Evolutionary conservation across 257 asterid species (phyloP), one percentile per base, ranked within the genome.

Genomic region (Leptodermis oblonga): DNA sequence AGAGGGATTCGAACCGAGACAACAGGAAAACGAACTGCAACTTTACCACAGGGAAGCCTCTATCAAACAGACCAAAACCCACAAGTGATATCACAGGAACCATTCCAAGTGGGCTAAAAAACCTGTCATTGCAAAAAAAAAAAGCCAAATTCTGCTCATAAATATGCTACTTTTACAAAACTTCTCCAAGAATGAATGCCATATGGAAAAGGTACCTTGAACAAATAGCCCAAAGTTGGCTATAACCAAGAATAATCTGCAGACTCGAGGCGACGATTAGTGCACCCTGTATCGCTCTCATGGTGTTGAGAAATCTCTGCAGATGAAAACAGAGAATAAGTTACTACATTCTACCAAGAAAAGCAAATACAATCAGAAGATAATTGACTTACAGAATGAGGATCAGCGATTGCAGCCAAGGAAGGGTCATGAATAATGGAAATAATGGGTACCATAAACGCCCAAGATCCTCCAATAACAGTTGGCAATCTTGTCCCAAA

Each of bases 101-200:
- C 97, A 88, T 93, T 61, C 97, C 99, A 62, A 93, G 82, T n/a
- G 99, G 99, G 72, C 97, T 93, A 81, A 93, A 93, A 79, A 93
- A 93, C 83, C 97, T 93, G 90, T 33, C 85, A 66, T 71, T 17
- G 10, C 14, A 42, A 18, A 22, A 20, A 23, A 30, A 52, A 17
- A 48, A 17, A 13, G n/a, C 59, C 30, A 7, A 30, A 60, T 67
- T 71, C 34, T 22, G 63, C 43, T 17, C 58, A 25, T 17, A 55
- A 31, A 17, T 7, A 55, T 37, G 72, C 53, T 64, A 37, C 39
- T 34, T 10, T 13, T 17, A 30, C 25, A n/a, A 60, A 56, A n/a
- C 25, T 61, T 61, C 6, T 8, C 1, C n/a, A 10, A 8, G 13
- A 52, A 64, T 20, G 25, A 59, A 55, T 28, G 4, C 41, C 22